phyloP scores from a whole-genome alignment of 2,329 filamentous ascomycete genomes.

The Verticillium albo-atrum region DNA sequence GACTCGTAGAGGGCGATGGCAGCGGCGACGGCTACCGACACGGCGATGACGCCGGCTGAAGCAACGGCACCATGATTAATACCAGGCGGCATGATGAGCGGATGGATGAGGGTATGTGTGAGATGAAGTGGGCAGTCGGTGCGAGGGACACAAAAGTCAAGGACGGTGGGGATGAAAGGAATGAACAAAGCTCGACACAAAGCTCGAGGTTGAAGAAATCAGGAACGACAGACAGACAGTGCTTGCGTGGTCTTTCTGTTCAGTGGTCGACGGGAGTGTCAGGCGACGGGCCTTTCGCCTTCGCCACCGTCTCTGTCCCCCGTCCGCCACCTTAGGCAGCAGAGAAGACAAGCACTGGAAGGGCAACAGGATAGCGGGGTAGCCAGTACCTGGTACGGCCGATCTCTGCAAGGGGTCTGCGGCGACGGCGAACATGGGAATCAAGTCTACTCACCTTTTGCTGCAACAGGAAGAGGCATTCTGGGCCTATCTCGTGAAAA shows the following conservation, averaged over 20 bases:
- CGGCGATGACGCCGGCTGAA: conserved; percentile 54
- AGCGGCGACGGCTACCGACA: conserved; percentile 52
- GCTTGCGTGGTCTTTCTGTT: background rate
- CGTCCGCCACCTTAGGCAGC: background rate
- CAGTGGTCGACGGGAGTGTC: background rate
- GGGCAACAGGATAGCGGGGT: background rate
- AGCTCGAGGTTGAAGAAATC: background rate
- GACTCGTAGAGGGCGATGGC: conserved; percentile 60
- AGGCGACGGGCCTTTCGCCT: background rate
- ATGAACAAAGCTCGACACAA: conserved; percentile 2
- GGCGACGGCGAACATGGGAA: background rate
- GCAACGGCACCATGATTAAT: conserved; percentile 50
- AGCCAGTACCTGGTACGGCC: background rate
- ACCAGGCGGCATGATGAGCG: conserved; percentile 40
- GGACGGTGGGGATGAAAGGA: background rate
- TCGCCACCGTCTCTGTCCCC: background rate
- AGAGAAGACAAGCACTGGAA: background rate
- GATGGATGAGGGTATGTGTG: background rate
- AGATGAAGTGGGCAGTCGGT: background rate
- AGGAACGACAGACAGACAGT: conserved; percentile 1
- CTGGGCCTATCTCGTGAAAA: background rate
- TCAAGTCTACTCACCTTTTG: conserved; percentile 8
- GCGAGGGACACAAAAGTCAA: background rate
- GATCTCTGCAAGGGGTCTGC: background rate
- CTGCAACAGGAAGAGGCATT: conserved; percentile 12